Evolutionary conservation across 2,329 filamentous ascomycete species (phyloP), one percentile per base, ranked within the genome.

Genomic region (Fusarium compactum): DNA sequence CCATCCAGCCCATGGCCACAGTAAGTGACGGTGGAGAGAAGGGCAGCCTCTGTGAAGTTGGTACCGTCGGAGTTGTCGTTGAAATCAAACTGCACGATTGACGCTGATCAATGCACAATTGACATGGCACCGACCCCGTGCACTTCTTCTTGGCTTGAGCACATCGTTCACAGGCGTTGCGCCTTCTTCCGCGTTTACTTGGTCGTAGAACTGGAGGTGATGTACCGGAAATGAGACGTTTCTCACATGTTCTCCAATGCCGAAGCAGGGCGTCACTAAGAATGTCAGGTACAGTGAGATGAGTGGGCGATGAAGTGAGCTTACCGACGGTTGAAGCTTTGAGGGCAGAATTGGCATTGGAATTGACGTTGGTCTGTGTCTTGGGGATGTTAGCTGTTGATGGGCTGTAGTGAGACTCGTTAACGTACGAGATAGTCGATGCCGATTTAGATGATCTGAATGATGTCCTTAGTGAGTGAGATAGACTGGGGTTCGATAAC

Each of bases 231-330:
- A 15, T 32, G 22, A 67, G 22, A 0, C 61, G 40, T 1, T 3
- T 5, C 7, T 67, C 48, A 11, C 64, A 67, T 4, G 64, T 67
- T 41, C 51, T 67, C 64, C 61, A 67, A 27, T 65, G 64, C 2
- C 64, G 62, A 38, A 67, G 62, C 6, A 67, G 32, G 8, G 62
- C 58, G 15, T 67, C 65, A 10, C 65, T 67, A 9, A 29, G 2
- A 6, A 15, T 12, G 16, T 51, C 0, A 24, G 9, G 1, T 22
- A 18, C 2, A 4, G 11, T 16, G 5, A 11, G 18, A 16, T 16
- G 18, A 8, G 40, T 15, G 34, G 20, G 9, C 32, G 15, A 18
- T 41, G 20, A 12, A 5, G 4, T 18, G 10, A 45, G 6, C 52
- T 15, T 3, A 62, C 65, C 65, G 50, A 3, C 65, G 62, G 15